Conservation (phyloP, 2,329 filamentous ascomycete species). For the Alternaria ventricosa region DNA sequence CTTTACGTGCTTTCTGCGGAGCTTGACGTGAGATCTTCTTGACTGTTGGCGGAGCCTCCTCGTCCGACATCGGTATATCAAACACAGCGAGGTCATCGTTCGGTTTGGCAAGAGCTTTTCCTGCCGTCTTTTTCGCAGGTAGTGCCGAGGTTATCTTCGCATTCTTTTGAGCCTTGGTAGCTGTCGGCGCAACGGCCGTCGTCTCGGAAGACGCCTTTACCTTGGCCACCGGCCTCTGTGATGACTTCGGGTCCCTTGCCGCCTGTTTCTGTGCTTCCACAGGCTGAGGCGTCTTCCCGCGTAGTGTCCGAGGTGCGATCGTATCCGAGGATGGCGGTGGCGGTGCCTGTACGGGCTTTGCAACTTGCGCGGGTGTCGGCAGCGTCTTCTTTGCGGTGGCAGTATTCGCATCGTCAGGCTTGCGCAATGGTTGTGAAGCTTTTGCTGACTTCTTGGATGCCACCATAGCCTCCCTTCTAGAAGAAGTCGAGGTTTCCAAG, state of each 20-base stretch:
- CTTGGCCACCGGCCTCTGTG: slow-evolving; percentile 12
- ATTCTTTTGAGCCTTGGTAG: slow-evolving; percentile 13
- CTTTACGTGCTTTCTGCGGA: slow-evolving; percentile 16
- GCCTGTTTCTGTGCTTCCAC: slow-evolving; percentile 4
- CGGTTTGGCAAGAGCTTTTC: slow-evolving; percentile 5
- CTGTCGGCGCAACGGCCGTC: slow-evolving; percentile 16
- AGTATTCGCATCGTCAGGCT: slow-evolving; percentile 11
- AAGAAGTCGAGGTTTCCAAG: slow-evolving; percentile 15
- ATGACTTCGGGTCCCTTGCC: background rate
- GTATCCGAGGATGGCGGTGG: background rate
- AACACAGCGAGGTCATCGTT: slow-evolving; percentile 25
- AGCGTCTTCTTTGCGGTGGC: slow-evolving; percentile 7
- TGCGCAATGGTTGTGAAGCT: slow-evolving; percentile 14
- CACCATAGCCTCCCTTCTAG: slow-evolving; percentile 8
- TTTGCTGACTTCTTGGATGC: slow-evolving; percentile 4
- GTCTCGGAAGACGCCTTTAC: slow-evolving; percentile 21
- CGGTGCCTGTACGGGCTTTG: slow-evolving; percentile 6
- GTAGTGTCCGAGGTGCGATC: background rate
- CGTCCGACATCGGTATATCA: slow-evolving; percentile 36
- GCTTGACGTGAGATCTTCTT: slow-evolving; percentile 23
- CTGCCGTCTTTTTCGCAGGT: slow-evolving; percentile 10
- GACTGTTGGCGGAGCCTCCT: slow-evolving; percentile 26
- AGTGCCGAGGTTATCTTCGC: background rate
- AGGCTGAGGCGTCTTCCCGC: slow-evolving; percentile 21
- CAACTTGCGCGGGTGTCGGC: slow-evolving; percentile 6